These are phyloP conservation scores for Pythium diclinum DNA, from an alignment of 352 stramenopile genomes.

Conservation along the genomic window DNA sequence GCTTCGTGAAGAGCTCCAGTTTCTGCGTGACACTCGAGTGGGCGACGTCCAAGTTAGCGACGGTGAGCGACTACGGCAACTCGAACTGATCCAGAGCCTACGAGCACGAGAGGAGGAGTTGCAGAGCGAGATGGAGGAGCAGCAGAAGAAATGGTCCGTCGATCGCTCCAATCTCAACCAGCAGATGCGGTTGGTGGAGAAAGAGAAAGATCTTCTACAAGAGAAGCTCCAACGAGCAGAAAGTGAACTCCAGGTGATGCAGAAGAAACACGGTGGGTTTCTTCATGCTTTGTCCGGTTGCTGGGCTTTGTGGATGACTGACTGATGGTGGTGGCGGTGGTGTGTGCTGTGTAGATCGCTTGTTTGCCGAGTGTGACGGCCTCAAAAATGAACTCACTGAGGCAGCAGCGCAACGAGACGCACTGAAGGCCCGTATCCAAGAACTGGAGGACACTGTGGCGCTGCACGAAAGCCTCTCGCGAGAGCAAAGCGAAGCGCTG, in stretches of 20 bases:
- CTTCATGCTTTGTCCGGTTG: background rate
- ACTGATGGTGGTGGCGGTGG: background rate
- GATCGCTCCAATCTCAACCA: slow-evolving; percentile 50
- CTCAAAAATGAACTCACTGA: slow-evolving; percentile 22
- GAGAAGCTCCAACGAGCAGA: slow-evolving; percentile 32
- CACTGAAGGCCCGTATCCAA: slow-evolving; percentile 21
- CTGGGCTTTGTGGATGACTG: background rate
- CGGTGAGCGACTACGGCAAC: slow-evolving; percentile 50
- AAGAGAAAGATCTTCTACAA: slow-evolving; percentile 44
- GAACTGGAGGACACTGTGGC: slow-evolving; percentile 40
- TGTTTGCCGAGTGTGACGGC: slow-evolving; percentile 23
- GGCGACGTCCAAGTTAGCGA: slow-evolving; percentile 53
- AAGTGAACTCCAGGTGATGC: slow-evolving; percentile 20
- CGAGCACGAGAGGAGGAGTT: slow-evolving; percentile 47
- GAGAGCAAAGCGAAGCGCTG: slow-evolving; percentile 36
- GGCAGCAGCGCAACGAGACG: background rate
- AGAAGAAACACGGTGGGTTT: slow-evolving; percentile 37
- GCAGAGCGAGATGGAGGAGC: slow-evolving; percentile 50
- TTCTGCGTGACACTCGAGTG: slow-evolving; percentile 45
- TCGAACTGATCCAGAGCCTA: slow-evolving; percentile 54
- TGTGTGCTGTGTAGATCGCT: slow-evolving; percentile 13
- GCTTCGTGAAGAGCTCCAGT: slow-evolving; percentile 54
- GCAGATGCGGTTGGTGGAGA: slow-evolving; percentile 50
- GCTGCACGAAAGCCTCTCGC: slow-evolving; percentile 37
- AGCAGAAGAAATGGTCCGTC: slow-evolving; percentile 53